Evolutionary conservation across 1,284 basidiomycete genomes (phyloP), one percentile per base, ranked within the genome.

Genomic region (Ustilago nuda): DNA sequence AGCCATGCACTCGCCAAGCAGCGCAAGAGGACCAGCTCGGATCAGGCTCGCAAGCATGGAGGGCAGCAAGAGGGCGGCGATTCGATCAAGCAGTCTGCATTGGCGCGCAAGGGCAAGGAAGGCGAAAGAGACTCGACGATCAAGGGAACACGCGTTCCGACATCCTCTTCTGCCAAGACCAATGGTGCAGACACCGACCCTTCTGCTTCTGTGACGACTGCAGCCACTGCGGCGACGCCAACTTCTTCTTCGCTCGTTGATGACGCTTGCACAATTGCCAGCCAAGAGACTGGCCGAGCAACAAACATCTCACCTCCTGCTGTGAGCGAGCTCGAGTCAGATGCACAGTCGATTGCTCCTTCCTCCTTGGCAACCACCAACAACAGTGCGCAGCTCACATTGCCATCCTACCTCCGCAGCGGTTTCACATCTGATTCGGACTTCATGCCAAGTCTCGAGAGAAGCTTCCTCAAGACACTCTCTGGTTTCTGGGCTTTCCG

Each of bases 401-500:
- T 77, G 51, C 75, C 75, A 13, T 73, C 75, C 30, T 77, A 77
- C 32, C 59, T 77, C 23, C 75, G 75, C 27, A 61, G 67, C 35
- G 72, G 74, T 33, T 72, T 74, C 41, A 65, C 72, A 0, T 70
- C 76, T 6, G 76, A 78, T 54, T 74, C 76, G 13, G 76, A 78
- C 53, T 74, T 72, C 53, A 75, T 70, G 70, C 72, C 72, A 17
- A 69, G 76, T 43, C 52, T 78, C 41, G 76, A 78, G 52, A 39
- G 58, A 12, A 78, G 72, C 66, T 78, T 93, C 6, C 91, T 98
- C 72, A 94, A 93, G 86, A 92, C 94, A 1, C 81, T 98, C 2
- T 93, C 93, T 0, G 93, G 92, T 23, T 89, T 95, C 27, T 84
- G 83, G 82, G 80, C 76, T 17, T 89, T 88, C 75, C 86, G 88